phyloP scores from a whole-genome alignment of 1,139 yeast genomes.

The Scheffersomyces quercinus region DNA sequence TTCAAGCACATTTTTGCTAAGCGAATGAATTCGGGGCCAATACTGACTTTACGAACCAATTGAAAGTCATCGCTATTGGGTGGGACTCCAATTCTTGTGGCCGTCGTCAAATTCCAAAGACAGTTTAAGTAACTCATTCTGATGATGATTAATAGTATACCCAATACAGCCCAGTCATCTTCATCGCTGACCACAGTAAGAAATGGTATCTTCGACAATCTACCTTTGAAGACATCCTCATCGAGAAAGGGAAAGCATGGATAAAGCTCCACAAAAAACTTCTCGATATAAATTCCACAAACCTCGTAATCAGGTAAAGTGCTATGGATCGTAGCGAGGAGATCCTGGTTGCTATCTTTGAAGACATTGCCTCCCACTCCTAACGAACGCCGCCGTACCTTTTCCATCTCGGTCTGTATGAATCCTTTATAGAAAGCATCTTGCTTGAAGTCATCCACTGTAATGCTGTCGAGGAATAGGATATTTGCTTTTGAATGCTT shows the following conservation, averaged over 20 bases:
- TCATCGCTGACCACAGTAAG: not conserved
- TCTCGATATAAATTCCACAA: not conserved
- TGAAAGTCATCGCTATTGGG: not conserved
- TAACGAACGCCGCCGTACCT: too few relatives aligned
- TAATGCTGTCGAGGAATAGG: not conserved
- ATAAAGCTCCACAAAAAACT: not conserved
- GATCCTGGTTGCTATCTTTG: too few relatives aligned
- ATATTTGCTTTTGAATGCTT: not conserved
- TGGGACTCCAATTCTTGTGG: not conserved
- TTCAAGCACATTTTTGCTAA: not conserved
- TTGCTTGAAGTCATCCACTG: not conserved
- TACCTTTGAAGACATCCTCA: not conserved
- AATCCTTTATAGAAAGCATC: not conserved
- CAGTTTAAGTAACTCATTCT: not conserved
- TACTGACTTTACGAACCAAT: not conserved
- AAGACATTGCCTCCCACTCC: too few relatives aligned
- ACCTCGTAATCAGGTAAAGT: not conserved
- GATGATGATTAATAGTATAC: not conserved
- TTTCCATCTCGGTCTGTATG: too few relatives aligned
- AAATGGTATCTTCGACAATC: not conserved
- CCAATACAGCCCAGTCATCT: not conserved
- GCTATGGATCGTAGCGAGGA: too few relatives aligned
- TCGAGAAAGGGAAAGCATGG: not conserved
- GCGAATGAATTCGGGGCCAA: not conserved
- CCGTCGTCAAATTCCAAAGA: not conserved